These are phyloP conservation scores for Lichtheimia corymbifera DNA, from an alignment of 371 early-diverging fungal genomes.

Conservation along the genomic window DNA sequence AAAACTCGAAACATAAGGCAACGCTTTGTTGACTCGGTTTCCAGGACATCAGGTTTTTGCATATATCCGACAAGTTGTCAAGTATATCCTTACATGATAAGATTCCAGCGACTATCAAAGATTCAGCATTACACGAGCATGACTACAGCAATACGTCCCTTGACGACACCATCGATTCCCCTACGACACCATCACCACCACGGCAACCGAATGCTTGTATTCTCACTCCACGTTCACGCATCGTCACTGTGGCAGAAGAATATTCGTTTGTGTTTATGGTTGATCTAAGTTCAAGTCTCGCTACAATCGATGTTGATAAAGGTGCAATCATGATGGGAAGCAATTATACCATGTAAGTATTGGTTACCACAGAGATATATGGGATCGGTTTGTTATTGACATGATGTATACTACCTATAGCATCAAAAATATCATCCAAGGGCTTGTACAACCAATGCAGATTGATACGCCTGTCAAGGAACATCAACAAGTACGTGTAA, in stretches of 20 bases:
- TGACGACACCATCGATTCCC: not conserved
- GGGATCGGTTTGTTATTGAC: not conserved
- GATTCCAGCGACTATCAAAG: not conserved
- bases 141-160: too few relatives aligned
- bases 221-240: conserved; percentile 70
- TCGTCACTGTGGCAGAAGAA: conserved; percentile 55
- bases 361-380: not conserved
- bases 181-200: not conserved
- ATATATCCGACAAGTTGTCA: conserved; percentile 2
- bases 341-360: conserved; percentile 53
- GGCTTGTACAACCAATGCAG: conserved; percentile 28
- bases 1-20: not conserved
- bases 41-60: conserved; percentile 4
- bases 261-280: conserved; percentile 70
- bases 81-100: not conserved
- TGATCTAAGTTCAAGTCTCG: conserved; percentile 72
- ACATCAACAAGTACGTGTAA: conserved; percentile 8
- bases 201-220: conserved; percentile 26
- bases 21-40: not conserved
- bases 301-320: conserved; percentile 59
- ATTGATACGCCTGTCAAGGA: conserved; percentile 12
- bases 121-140: not conserved
- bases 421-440: conserved; percentile 27
- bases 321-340: conserved; percentile 57
- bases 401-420: not conserved